Evolutionary conservation across 805 yeast genomes (phyloP), one percentile per base, ranked within the genome.

Genomic region (Yamadazyma olivae): DNA sequence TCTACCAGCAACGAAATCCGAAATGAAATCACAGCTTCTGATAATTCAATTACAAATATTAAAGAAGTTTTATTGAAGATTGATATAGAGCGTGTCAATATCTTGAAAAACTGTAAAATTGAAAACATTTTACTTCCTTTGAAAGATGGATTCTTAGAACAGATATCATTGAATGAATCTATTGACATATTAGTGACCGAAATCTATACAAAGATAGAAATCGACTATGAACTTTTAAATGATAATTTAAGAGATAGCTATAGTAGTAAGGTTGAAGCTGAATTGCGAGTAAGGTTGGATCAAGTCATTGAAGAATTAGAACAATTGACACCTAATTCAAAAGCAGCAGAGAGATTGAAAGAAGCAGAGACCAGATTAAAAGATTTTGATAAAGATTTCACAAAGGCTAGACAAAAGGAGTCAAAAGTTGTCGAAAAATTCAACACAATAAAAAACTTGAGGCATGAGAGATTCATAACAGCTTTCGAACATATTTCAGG

Each of bases 401-500:
- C 73, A 6, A 59, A 57, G 23, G 79, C 86, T 2, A 75, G 89
- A 48, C 73, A 72, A 36, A 60, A 64, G 16, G 95, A 88, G 46
- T 65, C 70, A 36, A 69, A 67, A 26, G 59, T 80, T 3, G 64
- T 70, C 8, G 71, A 69, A 10, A 67, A 70, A 40, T 89, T 85
- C 56, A 72, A 78, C 26, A 73, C 64, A 4, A 67, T 89, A 14
- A 82, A 77, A 47, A 62, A 63, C 5, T 61, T 69, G 39, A 75
- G 99, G 45, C 74, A 71, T 39, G 74, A 74, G 5, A 48, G 61
- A 21, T 93, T 91, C 57, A 79, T 75, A 59, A 67, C 70, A 26
- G 91, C 95, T 0, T 89, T 83, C 50, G 71, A 75, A n/a, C 88
- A 83, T 50, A 81, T 91, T 21, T 76, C 91, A 3, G 70, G 67